Conservation (phyloP, 2,329 filamentous ascomycete species). For the Beauveria pseudobassiana region DNA sequence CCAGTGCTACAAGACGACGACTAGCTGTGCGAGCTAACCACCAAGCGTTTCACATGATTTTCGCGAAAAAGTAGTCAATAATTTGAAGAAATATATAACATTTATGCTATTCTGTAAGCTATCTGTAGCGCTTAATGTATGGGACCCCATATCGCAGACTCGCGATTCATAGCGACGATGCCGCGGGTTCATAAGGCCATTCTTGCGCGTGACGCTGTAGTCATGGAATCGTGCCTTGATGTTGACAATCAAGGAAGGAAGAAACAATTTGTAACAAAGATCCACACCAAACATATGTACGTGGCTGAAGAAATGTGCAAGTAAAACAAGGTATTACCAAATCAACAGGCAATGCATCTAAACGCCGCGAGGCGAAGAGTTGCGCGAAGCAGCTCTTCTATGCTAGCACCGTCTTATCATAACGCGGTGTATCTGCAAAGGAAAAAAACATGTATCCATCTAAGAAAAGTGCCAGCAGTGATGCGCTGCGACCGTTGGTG, state of each 20-base stretch:
- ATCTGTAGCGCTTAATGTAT: not conserved
- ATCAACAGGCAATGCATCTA: not conserved
- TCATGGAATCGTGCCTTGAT: too few relatives aligned
- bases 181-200: not conserved
- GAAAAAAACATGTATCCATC: not conserved
- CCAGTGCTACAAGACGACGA: too few relatives aligned
- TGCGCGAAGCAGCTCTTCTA: not conserved
- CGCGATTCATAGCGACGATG: not conserved
- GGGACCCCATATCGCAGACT: not conserved
- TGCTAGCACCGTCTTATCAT: not conserved
- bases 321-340: not conserved
- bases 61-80: too few relatives aligned
- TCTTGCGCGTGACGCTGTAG: too few relatives aligned
- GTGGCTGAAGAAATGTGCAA: not conserved
- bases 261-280: too few relatives aligned
- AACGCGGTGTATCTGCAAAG: not conserved
- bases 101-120: conserved; percentile 29
- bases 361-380: conserved; percentile 10
- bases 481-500: not conserved
- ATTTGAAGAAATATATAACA: conserved; percentile 22
- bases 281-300: too few relatives aligned
- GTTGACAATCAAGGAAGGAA: too few relatives aligned
- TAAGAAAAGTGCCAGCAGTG: not conserved
- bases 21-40: too few relatives aligned
- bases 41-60: not conserved